These are phyloP conservation scores for Fulvia fulva DNA, from an alignment of 2,329 filamentous ascomycete genomes.

Conservation along the genomic window DNA sequence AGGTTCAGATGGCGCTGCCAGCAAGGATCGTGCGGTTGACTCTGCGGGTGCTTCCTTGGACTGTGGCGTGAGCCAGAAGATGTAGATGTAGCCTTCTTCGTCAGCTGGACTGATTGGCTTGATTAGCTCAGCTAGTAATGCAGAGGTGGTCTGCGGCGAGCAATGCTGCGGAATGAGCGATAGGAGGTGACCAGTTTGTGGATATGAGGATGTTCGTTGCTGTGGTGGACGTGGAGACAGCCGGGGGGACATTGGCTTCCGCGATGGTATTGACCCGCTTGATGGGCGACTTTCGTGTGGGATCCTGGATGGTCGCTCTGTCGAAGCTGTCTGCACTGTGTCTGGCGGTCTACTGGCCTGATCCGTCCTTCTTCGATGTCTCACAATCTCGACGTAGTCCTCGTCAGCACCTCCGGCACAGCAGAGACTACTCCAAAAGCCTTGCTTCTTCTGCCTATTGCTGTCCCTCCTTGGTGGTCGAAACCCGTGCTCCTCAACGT, in stretches of 20 bases:
- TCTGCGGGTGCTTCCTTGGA: slow-evolving; percentile 52
- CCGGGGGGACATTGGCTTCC: slow-evolving; percentile 6
- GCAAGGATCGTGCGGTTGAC: slow-evolving; percentile 32
- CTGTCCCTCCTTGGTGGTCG: slow-evolving; percentile 6
- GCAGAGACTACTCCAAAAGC: slow-evolving; percentile 43
- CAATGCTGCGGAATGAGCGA: slow-evolving; percentile 66
- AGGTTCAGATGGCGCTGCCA: slow-evolving; percentile 23
- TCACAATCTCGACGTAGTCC: slow-evolving; percentile 43
- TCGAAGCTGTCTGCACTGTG: neutral
- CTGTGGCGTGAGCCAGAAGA: slow-evolving; percentile 86
- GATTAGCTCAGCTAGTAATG: slow-evolving; percentile 70
- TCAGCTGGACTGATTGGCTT: slow-evolving; percentile 71
- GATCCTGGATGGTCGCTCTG: slow-evolving; percentile 11
- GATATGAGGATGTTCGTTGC: slow-evolving; percentile 21
- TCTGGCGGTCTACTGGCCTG: slow-evolving; percentile 15
- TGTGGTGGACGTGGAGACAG: slow-evolving; percentile 10
- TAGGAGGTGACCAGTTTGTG: slow-evolving; percentile 43
- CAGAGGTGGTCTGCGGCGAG: slow-evolving; percentile 64
- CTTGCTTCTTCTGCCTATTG: slow-evolving; percentile 32
- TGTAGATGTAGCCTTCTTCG: slow-evolving; percentile 92
- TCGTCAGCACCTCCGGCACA: slow-evolving; percentile 39
- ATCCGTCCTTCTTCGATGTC: slow-evolving; percentile 36
- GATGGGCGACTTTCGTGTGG: neutral
- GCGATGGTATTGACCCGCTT: slow-evolving; percentile 9
- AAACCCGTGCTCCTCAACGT: slow-evolving; percentile 6